phyloP scores from a whole-genome alignment of 2,329 filamentous ascomycete species.

The Fusarium pseudonygamai region DNA sequence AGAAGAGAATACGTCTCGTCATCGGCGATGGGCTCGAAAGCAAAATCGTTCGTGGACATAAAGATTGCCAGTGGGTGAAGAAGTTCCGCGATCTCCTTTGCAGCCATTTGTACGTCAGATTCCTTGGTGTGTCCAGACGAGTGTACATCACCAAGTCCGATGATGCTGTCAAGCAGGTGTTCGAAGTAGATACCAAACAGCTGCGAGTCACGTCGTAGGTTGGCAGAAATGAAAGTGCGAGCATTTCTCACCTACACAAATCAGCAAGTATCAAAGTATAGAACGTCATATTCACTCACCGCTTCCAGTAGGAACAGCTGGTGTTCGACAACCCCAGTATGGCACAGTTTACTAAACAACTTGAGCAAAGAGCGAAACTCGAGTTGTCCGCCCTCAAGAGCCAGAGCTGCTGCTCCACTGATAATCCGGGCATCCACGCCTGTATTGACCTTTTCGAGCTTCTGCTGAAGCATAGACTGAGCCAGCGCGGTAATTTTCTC shows the following conservation, averaged over 20 bases:
- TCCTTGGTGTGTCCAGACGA: constrained; percentile 78
- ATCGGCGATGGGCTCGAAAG: constrained; percentile 59
- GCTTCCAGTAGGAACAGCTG: constrained; percentile 75
- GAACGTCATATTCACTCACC: constrained; percentile 57
- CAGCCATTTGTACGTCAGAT: constrained; percentile 82
- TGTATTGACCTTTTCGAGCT: constrained; percentile 84
- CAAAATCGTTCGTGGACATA: constrained; percentile 73
- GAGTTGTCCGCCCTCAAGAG: constrained; percentile 77
- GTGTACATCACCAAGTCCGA: constrained; percentile 88
- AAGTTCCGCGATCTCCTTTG: constrained; percentile 87
- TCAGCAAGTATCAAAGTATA: constrained; percentile 22
- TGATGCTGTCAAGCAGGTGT: constrained; percentile 84
- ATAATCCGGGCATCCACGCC: constrained; percentile 87
- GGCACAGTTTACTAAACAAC: constrained; percentile 78
- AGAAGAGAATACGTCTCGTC: constrained; percentile 79
- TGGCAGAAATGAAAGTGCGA: constrained; percentile 79
- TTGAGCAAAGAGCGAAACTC: constrained; percentile 90
- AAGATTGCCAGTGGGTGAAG: constrained; percentile 88
- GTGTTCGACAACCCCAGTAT: constrained; percentile 76
- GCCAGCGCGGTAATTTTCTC: constrained; percentile 93
- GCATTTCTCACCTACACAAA: constrained; percentile 73
- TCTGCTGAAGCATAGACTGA: constrained; percentile 96
- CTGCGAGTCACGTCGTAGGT: constrained; percentile 73
- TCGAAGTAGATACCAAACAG: constrained; percentile 86
- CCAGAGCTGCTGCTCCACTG: constrained; percentile 79